Conservation (phyloP, 345 rosid species). For the Euclidium syriacum region DNA sequence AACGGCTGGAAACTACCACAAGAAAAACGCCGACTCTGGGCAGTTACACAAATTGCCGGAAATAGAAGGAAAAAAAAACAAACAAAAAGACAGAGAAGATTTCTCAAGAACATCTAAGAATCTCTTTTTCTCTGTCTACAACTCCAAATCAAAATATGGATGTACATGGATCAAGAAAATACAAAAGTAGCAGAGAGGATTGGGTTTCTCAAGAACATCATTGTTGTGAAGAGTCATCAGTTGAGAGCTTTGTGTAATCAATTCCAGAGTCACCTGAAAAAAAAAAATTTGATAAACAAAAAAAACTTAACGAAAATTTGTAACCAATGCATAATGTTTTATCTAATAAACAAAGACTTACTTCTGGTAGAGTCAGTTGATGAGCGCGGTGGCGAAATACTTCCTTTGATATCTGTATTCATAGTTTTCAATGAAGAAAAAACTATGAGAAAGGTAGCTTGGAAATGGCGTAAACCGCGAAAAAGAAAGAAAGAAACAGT, state of each 20-base stretch:
- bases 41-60: not conserved
- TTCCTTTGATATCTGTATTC: constrained; percentile 39
- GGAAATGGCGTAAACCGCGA: not conserved
- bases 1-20: constrained; percentile 27
- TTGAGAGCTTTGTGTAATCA: constrained; percentile 41
- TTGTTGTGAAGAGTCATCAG: constrained; percentile 19
- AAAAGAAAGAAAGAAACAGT: not conserved
- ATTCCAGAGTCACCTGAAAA: constrained; percentile 58
- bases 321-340: not conserved
- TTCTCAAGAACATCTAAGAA: not conserved
- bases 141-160: not conserved
- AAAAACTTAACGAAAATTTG: not conserved
- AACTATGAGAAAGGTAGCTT: not conserved
- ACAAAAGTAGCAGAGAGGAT: constrained; percentile 9
- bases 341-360: constrained; percentile 23
- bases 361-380: constrained; percentile 49
- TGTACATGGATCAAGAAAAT: constrained; percentile 37
- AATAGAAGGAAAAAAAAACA: not conserved
- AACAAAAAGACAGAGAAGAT: not conserved
- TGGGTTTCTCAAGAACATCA: constrained; percentile 14
- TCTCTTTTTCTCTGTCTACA: constrained; percentile 17
- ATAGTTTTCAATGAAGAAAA: not conserved
- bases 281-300: not conserved
- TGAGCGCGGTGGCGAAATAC: constrained; percentile 33
- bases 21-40: constrained; percentile 14